phyloP scores from a whole-genome alignment of 1,139 yeast species.

The Wickerhamomyces sp. region DNA sequence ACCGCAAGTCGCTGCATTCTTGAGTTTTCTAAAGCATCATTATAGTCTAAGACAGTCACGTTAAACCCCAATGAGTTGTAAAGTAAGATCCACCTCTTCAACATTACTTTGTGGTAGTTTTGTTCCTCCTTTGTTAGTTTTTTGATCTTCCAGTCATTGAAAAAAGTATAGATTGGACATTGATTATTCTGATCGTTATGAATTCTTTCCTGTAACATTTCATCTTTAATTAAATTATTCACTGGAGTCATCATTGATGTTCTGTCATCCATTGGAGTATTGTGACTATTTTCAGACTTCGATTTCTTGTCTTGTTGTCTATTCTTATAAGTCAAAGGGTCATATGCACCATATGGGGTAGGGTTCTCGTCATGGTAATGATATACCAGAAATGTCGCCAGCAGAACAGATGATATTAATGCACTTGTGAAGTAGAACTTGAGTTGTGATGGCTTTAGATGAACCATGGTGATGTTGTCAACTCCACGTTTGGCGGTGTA shows the following conservation, averaged over 20 bases:
- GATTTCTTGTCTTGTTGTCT: too few relatives aligned
- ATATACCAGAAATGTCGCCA: background rate
- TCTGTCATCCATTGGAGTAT: too few relatives aligned
- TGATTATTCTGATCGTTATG: constrained; percentile 4
- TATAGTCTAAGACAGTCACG: constrained; percentile 13
- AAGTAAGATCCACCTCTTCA: constrained; percentile 14
- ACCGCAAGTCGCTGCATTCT: constrained; percentile 3
- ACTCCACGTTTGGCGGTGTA: background rate
- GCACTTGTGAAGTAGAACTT: background rate
- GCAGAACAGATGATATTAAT: background rate
- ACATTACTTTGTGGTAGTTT: constrained; percentile 10
- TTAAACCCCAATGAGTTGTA: constrained; percentile 17
- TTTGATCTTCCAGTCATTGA: constrained; percentile 16
- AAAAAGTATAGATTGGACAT: constrained; percentile 15
- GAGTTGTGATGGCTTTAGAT: background rate
- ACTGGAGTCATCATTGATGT: background rate
- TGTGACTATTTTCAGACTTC: too few relatives aligned
- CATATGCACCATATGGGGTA: background rate
- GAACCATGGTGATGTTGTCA: background rate
- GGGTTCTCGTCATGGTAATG: background rate
- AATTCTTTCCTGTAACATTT: background rate
- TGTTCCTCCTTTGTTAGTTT: constrained; percentile 15
- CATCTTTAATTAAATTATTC: constrained; percentile 2
- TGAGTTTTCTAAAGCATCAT: constrained; percentile 14
- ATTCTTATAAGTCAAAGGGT: background rate